Evolutionary conservation across 2,329 filamentous ascomycete genomes (phyloP), one percentile per base, ranked within the genome.

Genomic region (Diaporthe eres): DNA sequence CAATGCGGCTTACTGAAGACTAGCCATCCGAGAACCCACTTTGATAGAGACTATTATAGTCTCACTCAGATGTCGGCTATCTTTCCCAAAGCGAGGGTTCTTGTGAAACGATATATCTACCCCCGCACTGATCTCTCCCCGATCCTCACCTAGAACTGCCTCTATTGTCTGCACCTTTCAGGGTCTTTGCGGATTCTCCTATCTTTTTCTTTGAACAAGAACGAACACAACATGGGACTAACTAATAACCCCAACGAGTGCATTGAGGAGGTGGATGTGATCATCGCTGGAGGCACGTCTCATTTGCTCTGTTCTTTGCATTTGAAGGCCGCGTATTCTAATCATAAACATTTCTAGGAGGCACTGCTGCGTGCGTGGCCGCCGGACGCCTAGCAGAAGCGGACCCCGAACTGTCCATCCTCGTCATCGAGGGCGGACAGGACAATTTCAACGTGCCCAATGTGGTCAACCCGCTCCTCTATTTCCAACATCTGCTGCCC

Each of bases 401-500:
- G 68, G 87, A 87, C 73, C 87, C 87, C 0, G 82, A 82, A 31
- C 82, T 90, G 2, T 86, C 85, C 28, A 87, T 91, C 61, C 82
- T 91, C 19, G 81, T 92, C 13, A 86, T 91, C 63, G 90, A 92
- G 79, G 83, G 85, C 37, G 90, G 90, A 0, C 84, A 84, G 19
- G 88, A 91, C 80, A 91, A 88, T 78, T 86, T 87, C 77, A 83
- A 88, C 78, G 83, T 87, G 70, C 86, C 87, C 0, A 85, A 83
- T 22, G 83, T 91, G n/a, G 82, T 87, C 13, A 84, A 88, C 72
- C 89, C 90, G 0, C 88, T 85, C 0, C 81, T 90, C 6, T 90
- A 84, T 75, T 80, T 87, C 34, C 81, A 82, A 42, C 87, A 90
- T 77, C 81, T 91, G 0, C 81, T 84, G 7, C 88, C 88, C 0